Evolutionary conservation across 176 grass and related monocot species (phyloP), one percentile per base, ranked within the genome.

Genomic region (Avena sativa): DNA sequence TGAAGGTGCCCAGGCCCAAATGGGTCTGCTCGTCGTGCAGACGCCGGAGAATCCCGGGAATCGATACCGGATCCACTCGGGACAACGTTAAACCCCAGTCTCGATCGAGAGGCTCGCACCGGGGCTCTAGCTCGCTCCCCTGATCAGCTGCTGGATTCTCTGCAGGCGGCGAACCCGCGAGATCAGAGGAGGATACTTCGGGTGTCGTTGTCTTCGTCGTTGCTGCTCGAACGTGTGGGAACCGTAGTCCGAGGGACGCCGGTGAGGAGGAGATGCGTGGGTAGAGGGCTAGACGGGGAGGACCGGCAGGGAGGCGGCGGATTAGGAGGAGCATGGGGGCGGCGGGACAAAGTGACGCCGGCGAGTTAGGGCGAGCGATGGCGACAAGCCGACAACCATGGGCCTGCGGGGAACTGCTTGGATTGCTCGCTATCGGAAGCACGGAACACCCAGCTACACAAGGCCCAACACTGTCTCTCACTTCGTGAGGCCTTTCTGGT

Each of bases 241-340:
- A 7, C 3, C 23, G 73, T 49, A 53, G 73, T 76, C 3, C 73
- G 49, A 53, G 25, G 48, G 49, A 48, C 9, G 46, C 9, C 46
- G 9, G 9, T 9, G 46, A 9, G 46, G 9, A 10, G 46, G 46
- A 48, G 46, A 48, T 48, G 46, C 46, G 46, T 48, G 46, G 46
- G 46, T 48, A 10, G 46, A 48, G 12, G 48, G 73, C 73, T 76
- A 76, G 23, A 21, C 13, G 7, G 73, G 73, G 4, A 11, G 73
- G 49, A 76, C 4, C 73, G 49, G 73, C 14, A 4, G 73, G 7
- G 73, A 76, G 73, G 25, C 73, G 73, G 73, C 73, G 73, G 49
- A 53, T 53, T 76, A 72, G 69, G 69, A 9, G 69, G 38, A 72
- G 69, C 69, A 72, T 72, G 69, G 69, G 69, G 69, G 69, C 73